Base-by-base conservation (phyloP, 2,329 filamentous ascomycete species). In the Aspergillus hiratsukae region DNA sequence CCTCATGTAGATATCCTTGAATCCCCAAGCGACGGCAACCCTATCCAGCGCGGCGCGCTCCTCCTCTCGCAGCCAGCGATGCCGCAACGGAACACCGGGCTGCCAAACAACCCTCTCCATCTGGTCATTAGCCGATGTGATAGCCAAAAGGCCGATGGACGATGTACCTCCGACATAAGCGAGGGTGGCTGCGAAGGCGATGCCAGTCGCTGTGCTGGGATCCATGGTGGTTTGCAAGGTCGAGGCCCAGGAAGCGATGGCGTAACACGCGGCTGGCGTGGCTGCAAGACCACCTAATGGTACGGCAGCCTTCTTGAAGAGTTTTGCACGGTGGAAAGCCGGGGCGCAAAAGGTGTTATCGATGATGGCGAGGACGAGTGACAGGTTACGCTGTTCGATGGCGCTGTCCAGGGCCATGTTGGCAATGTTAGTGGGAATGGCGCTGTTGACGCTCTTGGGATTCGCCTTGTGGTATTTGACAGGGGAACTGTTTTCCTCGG, bases 81-180 rank as follows among this genome's bases (percentile, higher is more conserved):
- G 83, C 59, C 88, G 83, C 61, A 97, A 76, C 23, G 90, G 88
- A 35, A 90, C 87, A 10, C 94, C 94, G 0, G 85, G 85, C 8
- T 88, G 81, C 94, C 94, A 99, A 2, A 90, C 92, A 4, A 97
- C 91, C 21, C 94, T 85, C 67, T 88, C 87, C 90, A 97, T 96
- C 74, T 97, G 91, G 72, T 97, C 92, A 74, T 97, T 97, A 58
- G 87, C 82, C 35, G 93, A 97, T 27, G 90, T 87, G 57, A 95
- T 79, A 8, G 93, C 91, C 40, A 97, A 85, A 45, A 94, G 77
- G 2, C 93, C 94, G 53, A 97, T 83, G 9, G 87, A 90, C 3
- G 85, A 87, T 4, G 91, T 91, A 61, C 91, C 90, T 21, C 85
- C 83, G 45, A 95, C 81, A 72, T 97, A 99, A 6, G 91, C 89